Evolutionary conservation across 192 early-diverging fungal species (phyloP).

Genomic region (Linnemannia zychae): DNA sequence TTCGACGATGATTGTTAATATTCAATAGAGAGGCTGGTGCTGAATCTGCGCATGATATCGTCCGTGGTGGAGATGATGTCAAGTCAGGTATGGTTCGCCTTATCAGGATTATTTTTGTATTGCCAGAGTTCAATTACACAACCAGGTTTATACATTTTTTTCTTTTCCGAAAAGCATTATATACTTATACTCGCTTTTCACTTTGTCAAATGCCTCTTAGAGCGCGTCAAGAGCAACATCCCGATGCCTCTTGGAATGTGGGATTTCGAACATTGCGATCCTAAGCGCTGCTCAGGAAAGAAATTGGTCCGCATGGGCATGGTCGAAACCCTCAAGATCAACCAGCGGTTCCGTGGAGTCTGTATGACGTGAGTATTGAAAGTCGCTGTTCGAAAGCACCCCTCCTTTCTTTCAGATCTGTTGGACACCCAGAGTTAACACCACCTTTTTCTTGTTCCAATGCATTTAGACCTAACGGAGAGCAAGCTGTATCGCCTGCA

Average conservation of each 20-base stretch:
- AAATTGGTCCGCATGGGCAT: conserved; percentile 87
- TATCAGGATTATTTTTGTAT: too few species aligned
- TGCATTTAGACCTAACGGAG: conserved; percentile 78
- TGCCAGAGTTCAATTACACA: background rate
- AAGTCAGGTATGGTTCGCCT: conserved; percentile 12
- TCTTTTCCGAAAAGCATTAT: background rate
- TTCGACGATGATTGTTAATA: too few species aligned
- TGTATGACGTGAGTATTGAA: conserved; percentile 73
- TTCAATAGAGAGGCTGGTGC: conserved; percentile 43
- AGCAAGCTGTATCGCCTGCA: conserved; percentile 88
- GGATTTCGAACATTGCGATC: conserved; percentile 99
- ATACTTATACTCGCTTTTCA: background rate
- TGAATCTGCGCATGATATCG: conserved; percentile 45
- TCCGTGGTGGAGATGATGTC: conserved; percentile 15
- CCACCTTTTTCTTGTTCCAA: background rate
- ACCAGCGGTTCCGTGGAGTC: conserved; percentile 90
- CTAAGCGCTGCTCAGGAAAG: conserved; percentile 96
- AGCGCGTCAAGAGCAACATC: conserved; percentile 55
- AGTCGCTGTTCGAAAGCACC: background rate
- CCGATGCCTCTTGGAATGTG: conserved; percentile 86
- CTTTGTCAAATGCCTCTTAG: conserved; percentile 2
- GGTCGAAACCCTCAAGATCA: conserved; percentile 84
- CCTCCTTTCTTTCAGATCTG: background rate
- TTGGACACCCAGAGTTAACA: background rate
- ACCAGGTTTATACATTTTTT: background rate